A percentile compares a stretch with the other conserved stretches of the same genome.
These are phyloP conservation scores for Hypoxylon rubiginosum DNA, from an alignment of 2,329 filamentous ascomycete genomes.

Conservation along the genomic window DNA sequence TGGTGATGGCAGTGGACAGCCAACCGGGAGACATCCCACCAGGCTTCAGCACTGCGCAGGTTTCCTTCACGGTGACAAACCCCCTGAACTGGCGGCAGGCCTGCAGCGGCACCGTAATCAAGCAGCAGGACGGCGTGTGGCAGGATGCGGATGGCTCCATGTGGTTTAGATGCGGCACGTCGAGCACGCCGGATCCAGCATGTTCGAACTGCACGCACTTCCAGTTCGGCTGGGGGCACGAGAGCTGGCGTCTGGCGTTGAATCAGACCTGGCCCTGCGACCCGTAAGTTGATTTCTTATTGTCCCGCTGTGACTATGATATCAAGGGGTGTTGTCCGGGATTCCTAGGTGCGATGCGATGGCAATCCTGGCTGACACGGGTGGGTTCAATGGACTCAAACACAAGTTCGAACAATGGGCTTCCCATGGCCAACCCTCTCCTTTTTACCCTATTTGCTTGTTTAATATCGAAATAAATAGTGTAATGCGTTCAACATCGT, in stretches of 20 bases:
- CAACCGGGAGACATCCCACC: constrained; percentile 25
- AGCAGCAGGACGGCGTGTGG: constrained; percentile 17
- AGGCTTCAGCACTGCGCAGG: constrained; percentile 11
- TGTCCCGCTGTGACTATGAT: neutral
- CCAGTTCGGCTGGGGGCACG: constrained; percentile 27
- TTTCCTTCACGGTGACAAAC: constrained; percentile 19
- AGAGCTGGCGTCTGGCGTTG: constrained; percentile 19
- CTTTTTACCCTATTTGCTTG: no score
- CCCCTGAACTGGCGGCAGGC: constrained; percentile 8
- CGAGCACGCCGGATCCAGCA: constrained; percentile 16
- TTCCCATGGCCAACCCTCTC: no score
- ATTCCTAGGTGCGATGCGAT: neutral
- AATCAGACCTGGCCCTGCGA: constrained; percentile 28
- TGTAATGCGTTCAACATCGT: neutral
- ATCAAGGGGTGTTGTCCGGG: neutral
- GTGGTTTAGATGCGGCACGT: constrained; percentile 29
- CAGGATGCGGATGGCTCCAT: constrained; percentile 18
- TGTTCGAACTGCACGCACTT: constrained; percentile 28
- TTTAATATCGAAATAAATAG: neutral
- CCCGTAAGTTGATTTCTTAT: neutral
- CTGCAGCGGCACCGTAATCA: constrained; percentile 16
- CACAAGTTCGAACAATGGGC: no score
- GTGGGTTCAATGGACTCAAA: no score
- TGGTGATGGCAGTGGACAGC: neutral
- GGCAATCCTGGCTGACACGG: no score